Evolutionary conservation across 2,329 filamentous ascomycete genomes (phyloP), one percentile per base, ranked within the genome.

Genomic region (Cladosporium sp.): DNA sequence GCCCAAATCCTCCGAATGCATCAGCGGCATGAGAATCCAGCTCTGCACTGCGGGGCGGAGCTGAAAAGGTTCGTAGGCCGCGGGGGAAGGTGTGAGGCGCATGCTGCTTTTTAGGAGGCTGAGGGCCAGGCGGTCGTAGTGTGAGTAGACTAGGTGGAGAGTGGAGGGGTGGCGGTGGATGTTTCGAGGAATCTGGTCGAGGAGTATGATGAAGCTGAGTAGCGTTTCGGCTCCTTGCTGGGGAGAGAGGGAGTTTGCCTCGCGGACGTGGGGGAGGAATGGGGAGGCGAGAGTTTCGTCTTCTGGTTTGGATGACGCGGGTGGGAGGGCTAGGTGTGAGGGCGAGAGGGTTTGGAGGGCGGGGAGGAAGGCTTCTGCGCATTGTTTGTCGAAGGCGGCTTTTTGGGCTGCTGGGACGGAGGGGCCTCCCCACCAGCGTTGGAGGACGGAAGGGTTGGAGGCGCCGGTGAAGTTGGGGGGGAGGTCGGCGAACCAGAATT

Each of bases 101-200:
- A 50, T 41, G 4, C 38, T 32, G 3, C 65, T 72, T 51, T 55
- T 54, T 1, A 73, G 60, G 6, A 83, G 60, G 2, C 73, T 67
- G 20, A 52, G 57, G 5, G 57, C 55, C 9, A 85, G 65, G 6
- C 72, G 73, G 56, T 85, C 82, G 55, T 81, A 84, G 55, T 77
- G 71, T 1, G 52, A 66, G 59, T 83, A 84, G 3, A 78, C 70
- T 2, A 76, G 54, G 0, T 69, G 62, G 19, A 78, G 64, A 0
- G 69, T 66, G 0, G 59, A 55, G 7, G 58, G 57, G 0, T 70
- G 74, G 12, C 83, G 79, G 65, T 77, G 82, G 55, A 79, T 72
- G 59, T 85, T 84, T 2, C 83, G 76, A 0, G 82, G 72, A 36
- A 85, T 71, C 59, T 85, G 82, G 54, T 85, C 83, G 2, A 85